Conservation (phyloP, 306 rosid species). For the Oxytropis ochrocephala region DNA sequence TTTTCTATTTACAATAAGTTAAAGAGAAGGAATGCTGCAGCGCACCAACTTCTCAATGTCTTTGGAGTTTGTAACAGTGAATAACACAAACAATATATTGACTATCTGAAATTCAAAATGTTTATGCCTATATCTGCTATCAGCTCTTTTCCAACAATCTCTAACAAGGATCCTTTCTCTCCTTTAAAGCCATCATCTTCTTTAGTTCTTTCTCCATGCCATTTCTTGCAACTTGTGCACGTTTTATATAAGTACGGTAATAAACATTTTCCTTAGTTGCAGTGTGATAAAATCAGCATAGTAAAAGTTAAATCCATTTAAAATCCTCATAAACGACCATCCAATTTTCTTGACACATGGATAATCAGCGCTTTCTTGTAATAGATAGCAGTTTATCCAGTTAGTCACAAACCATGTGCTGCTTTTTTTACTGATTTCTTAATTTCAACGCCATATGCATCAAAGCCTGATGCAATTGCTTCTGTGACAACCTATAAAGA, state of each 20-base stretch:
- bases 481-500: slow-evolving; percentile 70
- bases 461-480: slow-evolving; percentile 89
- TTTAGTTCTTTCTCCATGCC: too few relatives aligned
- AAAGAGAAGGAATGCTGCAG: too few relatives aligned
- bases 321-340: not conserved
- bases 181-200: too few relatives aligned
- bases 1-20: too few relatives aligned
- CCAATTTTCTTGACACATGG: slow-evolving; percentile 21
- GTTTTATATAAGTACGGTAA: slow-evolving; percentile 69
- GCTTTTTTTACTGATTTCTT: slow-evolving; percentile 77
- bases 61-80: too few relatives aligned
- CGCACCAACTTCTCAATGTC: too few relatives aligned
- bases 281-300: slow-evolving; percentile 22
- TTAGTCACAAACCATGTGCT: slow-evolving; percentile 84
- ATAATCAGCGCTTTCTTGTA: slow-evolving; percentile 71
- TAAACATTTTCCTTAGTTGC: slow-evolving; percentile 74
- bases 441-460: slow-evolving; percentile 77
- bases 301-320: not conserved
- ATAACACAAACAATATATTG: too few relatives aligned
- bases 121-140: too few relatives aligned
- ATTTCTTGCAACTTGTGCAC: slow-evolving; percentile 12
- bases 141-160: too few relatives aligned
- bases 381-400: slow-evolving; percentile 64
- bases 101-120: too few relatives aligned
- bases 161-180: too few relatives aligned